Base-by-base conservation (phyloP, 192 early-diverging fungal species). In the Geosiphon pyriformis region DNA sequence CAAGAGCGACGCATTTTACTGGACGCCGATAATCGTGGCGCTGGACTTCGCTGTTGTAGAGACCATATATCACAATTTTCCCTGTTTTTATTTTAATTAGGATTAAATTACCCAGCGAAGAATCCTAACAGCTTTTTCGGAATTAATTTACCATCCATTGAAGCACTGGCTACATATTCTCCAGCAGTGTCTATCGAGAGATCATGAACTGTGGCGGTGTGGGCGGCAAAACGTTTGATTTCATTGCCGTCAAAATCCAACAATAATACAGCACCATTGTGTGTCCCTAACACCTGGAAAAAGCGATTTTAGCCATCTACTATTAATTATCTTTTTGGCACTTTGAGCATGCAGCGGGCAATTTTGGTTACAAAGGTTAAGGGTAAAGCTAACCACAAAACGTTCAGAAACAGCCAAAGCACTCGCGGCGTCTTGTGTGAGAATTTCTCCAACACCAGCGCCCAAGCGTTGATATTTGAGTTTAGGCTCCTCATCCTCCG, bases 191-290 rank as follows among this genome's bases (percentile, higher is more conserved):
- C 97, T 59, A 98, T 88, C 67, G 87, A 87, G 60, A 99, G 73
- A 59, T 89, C 85, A 67, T 88, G 95, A 4, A 99, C 93, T 0
- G 93, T 87, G 0, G 94, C 88, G 8, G 87, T 83, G 73, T 98
- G 96, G 3, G 80, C 82, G 34, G 83, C 75, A 74, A 91, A 98
- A 47, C 81, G 82, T 79, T 94, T 92, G 26, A 93, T 88, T 27
- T 89, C 80, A 62, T 93, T 95, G 60, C 96, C 96, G 27, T 90
- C 89, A 67, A 94, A 87, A 74, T 98, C 96, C 23, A 95, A 83
- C 52, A 98, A 84, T 53, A 93, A 85, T 0, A 98, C 87, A 23
- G 84, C 76, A 53, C 96, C 95, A 81, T 90, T 90, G 70, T 97
- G 92, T 2, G 95, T 97, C 29, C 93, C 95, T 29, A 96, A 81